Evolutionary conservation across 306 rosid genomes (phyloP).

Genomic region (Vicia villosa): DNA sequence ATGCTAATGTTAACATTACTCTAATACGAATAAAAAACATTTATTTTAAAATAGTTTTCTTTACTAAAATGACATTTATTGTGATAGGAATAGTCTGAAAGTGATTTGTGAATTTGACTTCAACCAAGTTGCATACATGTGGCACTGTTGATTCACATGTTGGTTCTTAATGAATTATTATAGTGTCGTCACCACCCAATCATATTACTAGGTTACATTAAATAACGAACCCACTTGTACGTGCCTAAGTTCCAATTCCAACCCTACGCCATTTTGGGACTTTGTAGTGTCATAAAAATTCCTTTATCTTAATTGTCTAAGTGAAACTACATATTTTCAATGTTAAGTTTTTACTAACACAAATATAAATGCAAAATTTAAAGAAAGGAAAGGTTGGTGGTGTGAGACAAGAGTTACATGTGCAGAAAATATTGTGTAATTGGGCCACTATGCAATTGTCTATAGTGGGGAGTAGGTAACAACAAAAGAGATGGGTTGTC

Average conservation of each 20-base stretch:
- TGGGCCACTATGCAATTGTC: constrained; percentile 13
- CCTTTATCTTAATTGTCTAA: too few relatives aligned
- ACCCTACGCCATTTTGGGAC: background rate
- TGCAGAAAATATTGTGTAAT: background rate
- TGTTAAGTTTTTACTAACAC: too few relatives aligned
- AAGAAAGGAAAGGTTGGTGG: background rate
- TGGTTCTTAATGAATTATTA: background rate
- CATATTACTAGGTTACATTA: background rate
- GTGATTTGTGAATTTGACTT: background rate
- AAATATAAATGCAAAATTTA: background rate
- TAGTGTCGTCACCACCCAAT: background rate
- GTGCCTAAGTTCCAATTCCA: background rate
- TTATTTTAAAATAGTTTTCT: too few relatives aligned
- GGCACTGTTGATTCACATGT: constrained; percentile 37
- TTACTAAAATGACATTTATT: too few relatives aligned
- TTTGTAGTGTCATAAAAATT: too few relatives aligned
- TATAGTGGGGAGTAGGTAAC: background rate
- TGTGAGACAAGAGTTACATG: background rate
- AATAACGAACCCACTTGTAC: background rate
- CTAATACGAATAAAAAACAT: too few relatives aligned
- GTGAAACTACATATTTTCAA: too few relatives aligned
- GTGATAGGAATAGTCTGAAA: too few relatives aligned
- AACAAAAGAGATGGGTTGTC: background rate
- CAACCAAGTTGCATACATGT: background rate
- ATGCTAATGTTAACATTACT: too few relatives aligned